A percentile compares a stretch with the other conserved stretches of the same genome.
Conservation (phyloP, 2,329 filamentous ascomycete species). For the Aspergillus fischeri region DNA sequence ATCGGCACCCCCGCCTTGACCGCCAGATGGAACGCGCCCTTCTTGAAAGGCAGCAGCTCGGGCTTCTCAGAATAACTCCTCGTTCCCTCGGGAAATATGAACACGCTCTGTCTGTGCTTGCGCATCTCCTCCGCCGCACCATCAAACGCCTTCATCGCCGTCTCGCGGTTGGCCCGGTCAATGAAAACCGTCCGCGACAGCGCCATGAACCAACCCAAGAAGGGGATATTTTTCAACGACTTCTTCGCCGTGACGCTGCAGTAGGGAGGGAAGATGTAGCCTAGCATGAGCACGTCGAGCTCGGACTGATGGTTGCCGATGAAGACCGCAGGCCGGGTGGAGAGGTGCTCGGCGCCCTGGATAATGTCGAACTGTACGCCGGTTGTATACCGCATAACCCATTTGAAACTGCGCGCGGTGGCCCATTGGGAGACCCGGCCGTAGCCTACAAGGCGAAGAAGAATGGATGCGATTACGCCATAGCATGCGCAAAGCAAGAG, state of each 20-base stretch:
- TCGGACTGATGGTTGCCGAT: conserved; percentile 95
- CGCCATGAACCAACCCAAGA: conserved; percentile 92
- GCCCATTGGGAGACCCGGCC: conserved; percentile 82
- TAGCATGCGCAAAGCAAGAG: conserved; percentile 57
- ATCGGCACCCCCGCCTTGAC: conserved; percentile 91
- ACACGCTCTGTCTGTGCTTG: conserved; percentile 57
- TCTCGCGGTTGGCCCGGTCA: conserved; percentile 78
- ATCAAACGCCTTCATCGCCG: conserved; percentile 79
- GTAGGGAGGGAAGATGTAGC: conserved; percentile 81
- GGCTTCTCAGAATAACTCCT: conserved; percentile 82
- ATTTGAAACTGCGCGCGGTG: conserved; percentile 73
- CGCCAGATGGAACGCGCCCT: conserved; percentile 94
- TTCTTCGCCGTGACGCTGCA: conserved; percentile 92
- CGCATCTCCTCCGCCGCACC: conserved; percentile 78
- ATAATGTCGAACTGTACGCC: conserved; percentile 72
- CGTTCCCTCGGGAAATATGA: conserved; percentile 72
- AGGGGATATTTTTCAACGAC: conserved; percentile 70
- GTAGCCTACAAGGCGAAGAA: conserved; percentile 67
- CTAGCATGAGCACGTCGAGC: conserved; percentile 89
- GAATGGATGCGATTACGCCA: conserved; percentile 69
- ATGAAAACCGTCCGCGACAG: conserved; percentile 91
- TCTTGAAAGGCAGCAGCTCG: conserved; percentile 90
- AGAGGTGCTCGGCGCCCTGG: conserved; percentile 62
- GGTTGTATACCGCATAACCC: conserved; percentile 67
- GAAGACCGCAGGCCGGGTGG: conserved; percentile 78